Conservation (phyloP, 176 grass and related monocot species). For the Bolboschoenus planiculmis region DNA sequence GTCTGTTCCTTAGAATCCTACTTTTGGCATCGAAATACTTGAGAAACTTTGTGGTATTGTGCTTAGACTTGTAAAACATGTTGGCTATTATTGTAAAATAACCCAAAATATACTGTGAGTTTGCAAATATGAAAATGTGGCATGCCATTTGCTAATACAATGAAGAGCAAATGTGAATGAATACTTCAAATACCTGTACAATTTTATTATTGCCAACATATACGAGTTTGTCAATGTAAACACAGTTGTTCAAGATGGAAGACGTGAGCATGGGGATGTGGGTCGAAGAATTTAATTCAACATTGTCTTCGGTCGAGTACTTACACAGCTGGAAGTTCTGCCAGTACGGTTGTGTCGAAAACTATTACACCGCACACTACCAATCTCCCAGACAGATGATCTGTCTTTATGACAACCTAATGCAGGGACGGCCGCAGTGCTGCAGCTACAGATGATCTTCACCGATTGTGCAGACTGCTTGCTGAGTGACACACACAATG, state of each 20-base stretch:
- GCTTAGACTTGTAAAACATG: background rate
- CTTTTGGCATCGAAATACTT: background rate
- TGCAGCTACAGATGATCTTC: constrained; percentile 66
- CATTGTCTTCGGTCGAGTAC: constrained; percentile 35
- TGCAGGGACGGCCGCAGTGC: constrained; percentile 37
- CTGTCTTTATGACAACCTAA: constrained; percentile 68
- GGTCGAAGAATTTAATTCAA: constrained; percentile 83
- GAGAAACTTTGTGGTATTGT: background rate
- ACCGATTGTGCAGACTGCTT: background rate
- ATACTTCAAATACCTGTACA: background rate
- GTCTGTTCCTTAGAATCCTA: background rate
- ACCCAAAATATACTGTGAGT: background rate
- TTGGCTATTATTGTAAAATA: background rate
- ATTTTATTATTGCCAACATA: background rate
- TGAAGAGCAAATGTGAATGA: background rate
- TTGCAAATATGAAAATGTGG: background rate
- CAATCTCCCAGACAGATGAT: constrained; percentile 91
- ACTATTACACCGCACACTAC: constrained; percentile 84
- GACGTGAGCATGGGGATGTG: constrained; percentile 99
- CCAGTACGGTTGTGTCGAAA: constrained; percentile 65
- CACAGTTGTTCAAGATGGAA: constrained; percentile 96
- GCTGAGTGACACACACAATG: background rate
- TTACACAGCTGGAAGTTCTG: constrained; percentile 88
- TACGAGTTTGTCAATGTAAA: background rate
- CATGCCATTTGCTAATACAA: background rate